These are phyloP conservation scores for Lipomyces yamanashiensis DNA, from an alignment of 805 yeast genomes.

Conservation along the genomic window DNA sequence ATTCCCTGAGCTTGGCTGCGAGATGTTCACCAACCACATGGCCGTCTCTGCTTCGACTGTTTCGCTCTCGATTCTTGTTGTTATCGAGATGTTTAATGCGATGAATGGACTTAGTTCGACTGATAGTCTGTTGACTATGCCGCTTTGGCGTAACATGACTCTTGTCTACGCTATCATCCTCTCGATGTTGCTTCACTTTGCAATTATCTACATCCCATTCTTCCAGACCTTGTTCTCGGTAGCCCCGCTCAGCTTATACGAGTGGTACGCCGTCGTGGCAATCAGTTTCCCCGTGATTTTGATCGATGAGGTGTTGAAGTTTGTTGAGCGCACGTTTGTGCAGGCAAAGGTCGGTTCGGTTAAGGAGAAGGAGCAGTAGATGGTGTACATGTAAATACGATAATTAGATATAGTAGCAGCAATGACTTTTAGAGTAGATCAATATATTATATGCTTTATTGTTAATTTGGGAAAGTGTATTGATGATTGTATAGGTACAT, in stretches of 20 bases:
- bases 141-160: conserved; percentile 49
- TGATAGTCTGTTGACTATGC: conserved; percentile 48
- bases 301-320: conserved; percentile 48
- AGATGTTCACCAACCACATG: conserved; percentile 43
- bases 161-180: conserved; percentile 47
- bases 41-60: conserved; percentile 48
- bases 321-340: conserved; percentile 43
- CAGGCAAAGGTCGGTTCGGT: conserved; percentile 14
- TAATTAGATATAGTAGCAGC: not conserved
- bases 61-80: conserved; percentile 49
- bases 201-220: conserved; percentile 47
- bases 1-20: conserved; percentile 44
- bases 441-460: not conserved
- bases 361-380: conserved; percentile 14
- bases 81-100: conserved; percentile 52
- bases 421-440: too few relatives aligned
- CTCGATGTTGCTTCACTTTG: conserved; percentile 46
- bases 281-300: conserved; percentile 48
- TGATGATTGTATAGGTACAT: not conserved
- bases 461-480: too few relatives aligned
- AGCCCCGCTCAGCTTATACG: conserved; percentile 44
- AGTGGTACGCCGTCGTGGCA: conserved; percentile 47
- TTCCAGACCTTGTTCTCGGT: conserved; percentile 46
- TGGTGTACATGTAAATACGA: not conserved
- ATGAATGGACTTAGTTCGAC: conserved; percentile 49